Conservation (phyloP, 768 basidiomycete species). For the Suillus cothurnatus region DNA sequence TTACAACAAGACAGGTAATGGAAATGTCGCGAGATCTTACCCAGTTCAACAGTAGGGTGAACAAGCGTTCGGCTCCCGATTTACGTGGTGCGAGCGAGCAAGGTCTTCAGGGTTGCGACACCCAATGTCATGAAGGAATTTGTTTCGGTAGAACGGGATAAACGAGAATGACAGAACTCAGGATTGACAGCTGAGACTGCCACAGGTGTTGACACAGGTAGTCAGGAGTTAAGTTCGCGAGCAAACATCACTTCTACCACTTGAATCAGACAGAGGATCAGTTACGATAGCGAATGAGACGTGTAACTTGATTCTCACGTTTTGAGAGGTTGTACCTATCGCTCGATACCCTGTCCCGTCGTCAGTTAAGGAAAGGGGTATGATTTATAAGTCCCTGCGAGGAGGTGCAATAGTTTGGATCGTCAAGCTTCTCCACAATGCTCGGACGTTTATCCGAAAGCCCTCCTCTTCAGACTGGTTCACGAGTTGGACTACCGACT, state of each 20-base stretch:
- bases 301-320: constrained; percentile 17
- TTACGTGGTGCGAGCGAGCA: constrained; percentile 32
- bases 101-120: constrained; percentile 1
- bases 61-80: constrained; percentile 37
- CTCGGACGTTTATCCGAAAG: constrained; percentile 23
- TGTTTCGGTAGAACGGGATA: constrained; percentile 17
- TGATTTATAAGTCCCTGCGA: constrained; percentile 16
- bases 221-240: constrained; percentile 33
- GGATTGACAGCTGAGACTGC: constrained; percentile 31
- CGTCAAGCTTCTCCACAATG: constrained; percentile 31
- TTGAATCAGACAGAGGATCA: constrained; percentile 13
- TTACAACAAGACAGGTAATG: constrained; percentile 31
- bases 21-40: constrained; percentile 20
- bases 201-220: constrained; percentile 23
- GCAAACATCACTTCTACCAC: constrained; percentile 35
- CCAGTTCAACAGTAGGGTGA: constrained; percentile 28
- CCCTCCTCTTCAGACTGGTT: constrained; percentile 28
- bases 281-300: background rate
- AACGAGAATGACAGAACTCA: constrained; percentile 33
- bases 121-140: constrained; percentile 8
- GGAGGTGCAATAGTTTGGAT: constrained; percentile 23
- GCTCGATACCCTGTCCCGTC: constrained; percentile 12
- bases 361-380: background rate
- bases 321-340: constrained; percentile 29
- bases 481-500: constrained; percentile 33